Conservation (phyloP, 768 basidiomycete species). For the Leccinum sublutescens region DNA sequence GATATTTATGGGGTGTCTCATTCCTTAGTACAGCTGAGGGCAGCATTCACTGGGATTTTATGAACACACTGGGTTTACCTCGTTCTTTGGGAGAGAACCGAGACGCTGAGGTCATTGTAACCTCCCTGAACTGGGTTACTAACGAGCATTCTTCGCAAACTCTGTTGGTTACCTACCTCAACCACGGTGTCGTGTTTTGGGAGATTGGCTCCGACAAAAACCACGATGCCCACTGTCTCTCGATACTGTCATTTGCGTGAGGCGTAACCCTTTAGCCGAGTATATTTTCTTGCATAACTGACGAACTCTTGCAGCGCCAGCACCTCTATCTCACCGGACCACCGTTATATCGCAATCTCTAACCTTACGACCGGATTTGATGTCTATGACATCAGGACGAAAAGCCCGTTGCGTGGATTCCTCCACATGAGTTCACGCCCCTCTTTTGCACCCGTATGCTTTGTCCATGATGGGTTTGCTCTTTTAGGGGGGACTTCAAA, state of each 20-base stretch:
- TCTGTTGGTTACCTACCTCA: not conserved
- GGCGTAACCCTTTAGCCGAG: too few species aligned
- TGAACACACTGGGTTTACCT: not conserved
- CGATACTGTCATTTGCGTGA: not conserved
- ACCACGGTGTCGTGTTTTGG: not conserved
- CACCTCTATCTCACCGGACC: not conserved
- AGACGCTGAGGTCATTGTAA: not conserved
- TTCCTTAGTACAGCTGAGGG: too few species aligned
- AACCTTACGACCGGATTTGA: not conserved
- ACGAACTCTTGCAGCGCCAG: not conserved
- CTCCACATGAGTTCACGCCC: not conserved
- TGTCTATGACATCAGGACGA: not conserved
- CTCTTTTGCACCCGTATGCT: not conserved
- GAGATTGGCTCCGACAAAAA: not conserved
- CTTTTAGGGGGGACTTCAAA: not conserved
- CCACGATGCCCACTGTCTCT: not conserved
- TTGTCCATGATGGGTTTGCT: not conserved
- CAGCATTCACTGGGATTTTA: not conserved
- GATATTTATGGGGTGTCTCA: too few species aligned
- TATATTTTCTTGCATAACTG: too few species aligned
- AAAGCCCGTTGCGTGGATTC: not conserved
- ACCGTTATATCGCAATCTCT: not conserved
- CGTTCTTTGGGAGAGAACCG: not conserved
- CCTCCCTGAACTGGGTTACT: not conserved
- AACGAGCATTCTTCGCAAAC: not conserved